Base-by-base conservation (phyloP, 2,329 filamentous ascomycete species). In the Colletotrichum salicis region DNA sequence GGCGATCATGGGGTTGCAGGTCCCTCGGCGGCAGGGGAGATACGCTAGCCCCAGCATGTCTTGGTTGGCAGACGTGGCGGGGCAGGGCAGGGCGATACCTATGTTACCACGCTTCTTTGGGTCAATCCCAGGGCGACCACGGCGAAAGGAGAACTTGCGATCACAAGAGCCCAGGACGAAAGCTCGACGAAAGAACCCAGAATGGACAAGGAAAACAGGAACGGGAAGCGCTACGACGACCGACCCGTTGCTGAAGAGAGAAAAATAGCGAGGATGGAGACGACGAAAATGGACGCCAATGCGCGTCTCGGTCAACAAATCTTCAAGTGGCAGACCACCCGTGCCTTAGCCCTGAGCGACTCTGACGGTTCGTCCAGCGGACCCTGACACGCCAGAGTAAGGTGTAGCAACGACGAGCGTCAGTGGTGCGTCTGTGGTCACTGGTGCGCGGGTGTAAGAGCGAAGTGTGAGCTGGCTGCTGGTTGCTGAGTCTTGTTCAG, bases 1-100 rank as follows among this genome's bases (percentile, higher is more conserved):
- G 54, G 65, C 65, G 65, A 71, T 71, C 69, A 71, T 71, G 65
- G 69, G 69, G 65, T 64, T 31, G 59, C 65, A 71, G 65, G 59
- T 48, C 33, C 24, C 61, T 31, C 67, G 48, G 69, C 65, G 29
- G 65, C 69, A 55, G 29, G 69, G 64, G 58, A 52, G 27, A 45
- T 60, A 69, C 41, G 66, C 59, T 71, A 64, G 64, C 15, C 59
- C 65, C 31, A 27, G 69, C 31, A 68, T 64, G 65, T 69, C 65
- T 60, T 64, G 59, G 45, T 37, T 51, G 65, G 62, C 62, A 57
- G 62, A 35, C 33, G 52, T 45, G 67, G 59, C 55, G 69, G 65
- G 64, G 68, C 54, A 54, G 35, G 11, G 37, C 37, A 41, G 37
- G 37, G 37, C 37, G 37, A 15, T 41, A 41, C 37, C 37, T 41